These are phyloP conservation scores for Trichosporon ovoides DNA, from an alignment of 1,284 basidiomycete species.

Conservation along the genomic window DNA sequence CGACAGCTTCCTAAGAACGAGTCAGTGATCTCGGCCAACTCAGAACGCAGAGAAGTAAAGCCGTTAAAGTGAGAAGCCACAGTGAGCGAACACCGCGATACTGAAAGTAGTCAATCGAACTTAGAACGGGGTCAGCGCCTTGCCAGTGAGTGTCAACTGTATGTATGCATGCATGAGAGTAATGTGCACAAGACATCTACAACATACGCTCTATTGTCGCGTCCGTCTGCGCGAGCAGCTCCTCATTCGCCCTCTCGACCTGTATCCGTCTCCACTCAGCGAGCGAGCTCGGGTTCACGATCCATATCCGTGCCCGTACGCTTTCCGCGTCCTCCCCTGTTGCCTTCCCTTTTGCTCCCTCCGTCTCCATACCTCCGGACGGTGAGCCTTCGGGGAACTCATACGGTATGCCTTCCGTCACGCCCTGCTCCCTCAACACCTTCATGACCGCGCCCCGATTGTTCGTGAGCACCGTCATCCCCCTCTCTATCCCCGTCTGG, in stretches of 20 bases:
- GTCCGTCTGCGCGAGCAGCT: not conserved
- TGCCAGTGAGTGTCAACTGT: no score
- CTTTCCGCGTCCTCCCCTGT: not conserved
- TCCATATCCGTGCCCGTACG: slow-evolving; percentile 33
- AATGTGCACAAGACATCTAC: not conserved
- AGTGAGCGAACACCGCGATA: no score
- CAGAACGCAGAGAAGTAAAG: no score
- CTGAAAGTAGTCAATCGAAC: no score
- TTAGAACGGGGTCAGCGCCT: no score
- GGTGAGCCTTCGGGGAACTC: no score
- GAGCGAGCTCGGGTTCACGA: slow-evolving; percentile 42
- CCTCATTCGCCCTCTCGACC: slow-evolving; percentile 31
- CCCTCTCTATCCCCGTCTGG: slow-evolving; percentile 21
- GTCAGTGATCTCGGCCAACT: no score
- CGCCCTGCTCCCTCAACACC: slow-evolving; percentile 38
- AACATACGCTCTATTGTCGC: not conserved
- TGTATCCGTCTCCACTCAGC: slow-evolving; percentile 42
- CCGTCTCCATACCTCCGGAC: no score
- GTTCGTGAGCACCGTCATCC: slow-evolving; percentile 43
- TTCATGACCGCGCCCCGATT: slow-evolving; percentile 43
- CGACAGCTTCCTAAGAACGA: no score
- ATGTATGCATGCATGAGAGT: no score
- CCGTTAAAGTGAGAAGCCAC: no score
- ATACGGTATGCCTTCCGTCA: slow-evolving; percentile 31
- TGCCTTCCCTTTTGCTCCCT: not conserved